Evolutionary conservation across 2,329 filamentous ascomycete genomes (phyloP), one percentile per base, ranked within the genome.

Genomic region (Neocatenulostroma microsporum): DNA sequence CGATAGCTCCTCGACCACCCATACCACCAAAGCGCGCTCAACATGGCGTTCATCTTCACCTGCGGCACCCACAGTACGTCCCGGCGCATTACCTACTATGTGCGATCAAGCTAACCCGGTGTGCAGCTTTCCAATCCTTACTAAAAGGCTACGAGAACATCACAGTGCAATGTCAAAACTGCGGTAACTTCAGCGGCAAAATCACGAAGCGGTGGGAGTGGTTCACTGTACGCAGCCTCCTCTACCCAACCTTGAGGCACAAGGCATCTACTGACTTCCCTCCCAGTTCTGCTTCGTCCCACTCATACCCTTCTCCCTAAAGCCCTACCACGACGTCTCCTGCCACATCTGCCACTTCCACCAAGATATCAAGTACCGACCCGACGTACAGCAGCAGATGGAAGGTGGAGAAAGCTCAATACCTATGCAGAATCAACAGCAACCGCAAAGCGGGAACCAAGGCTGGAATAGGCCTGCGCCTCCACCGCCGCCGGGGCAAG

Each of bases 201-300:
- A 55, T 67, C 11, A 57, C 54, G 42, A 69, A 66, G 54, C 56
- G 63, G 46, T 69, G 66, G n/a, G n/a, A n/a, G n/a, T n/a, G n/a
- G n/a, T n/a, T n/a, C n/a, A n/a, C n/a, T n/a, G n/a, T n/a, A n/a
- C n/a, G n/a, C n/a, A n/a, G n/a, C n/a, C n/a, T n/a, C n/a, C n/a
- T n/a, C n/a, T n/a, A n/a, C n/a, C n/a, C n/a, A n/a, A n/a, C n/a
- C n/a, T n/a, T n/a, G n/a, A n/a, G n/a, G n/a, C n/a, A n/a, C n/a
- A n/a, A n/a, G n/a, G n/a, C n/a, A n/a, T n/a, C n/a, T n/a, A n/a
- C n/a, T n/a, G n/a, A n/a, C n/a, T n/a, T n/a, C n/a, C n/a, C n/a
- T n/a, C n/a, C n/a, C n/a, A n/a, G 4, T 78, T 87, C 54, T 87
- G 82, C 68, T 86, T 83, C 62, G 62, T 80, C 73, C 83, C 83